These are phyloP conservation scores for Pisolithus orientalis DNA, from an alignment of 768 basidiomycete genomes.

Conservation along the genomic window DNA sequence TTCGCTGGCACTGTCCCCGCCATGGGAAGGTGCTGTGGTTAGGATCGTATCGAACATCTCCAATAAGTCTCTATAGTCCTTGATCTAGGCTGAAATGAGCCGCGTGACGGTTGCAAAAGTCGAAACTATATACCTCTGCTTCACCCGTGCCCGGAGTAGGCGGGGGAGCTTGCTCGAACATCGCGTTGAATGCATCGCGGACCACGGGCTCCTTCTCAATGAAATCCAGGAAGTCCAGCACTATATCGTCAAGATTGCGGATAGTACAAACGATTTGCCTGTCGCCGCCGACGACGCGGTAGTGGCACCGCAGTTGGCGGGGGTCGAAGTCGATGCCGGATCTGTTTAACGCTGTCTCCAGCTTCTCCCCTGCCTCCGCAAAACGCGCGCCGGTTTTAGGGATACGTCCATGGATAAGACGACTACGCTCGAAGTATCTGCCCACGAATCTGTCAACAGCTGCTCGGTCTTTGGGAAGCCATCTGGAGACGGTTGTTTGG, in stretches of 20 bases:
- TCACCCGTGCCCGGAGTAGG: background rate
- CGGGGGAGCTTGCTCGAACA: background rate
- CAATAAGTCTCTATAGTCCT: constrained; percentile 1
- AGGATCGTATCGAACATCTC: background rate
- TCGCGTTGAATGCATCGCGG: constrained; percentile 5
- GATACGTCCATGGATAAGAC: background rate
- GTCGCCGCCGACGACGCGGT: constrained; percentile 23
- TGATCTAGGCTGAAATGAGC: background rate
- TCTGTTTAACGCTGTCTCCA: background rate
- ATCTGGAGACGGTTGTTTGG: constrained; percentile 1
- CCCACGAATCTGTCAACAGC: constrained; percentile 5
- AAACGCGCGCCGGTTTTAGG: background rate
- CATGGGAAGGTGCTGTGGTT: background rate
- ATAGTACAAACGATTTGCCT: background rate
- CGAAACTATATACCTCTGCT: background rate
- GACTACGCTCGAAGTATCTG: constrained; percentile 3
- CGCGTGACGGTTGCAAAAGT: background rate
- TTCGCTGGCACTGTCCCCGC: background rate
- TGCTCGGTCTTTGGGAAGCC: constrained; percentile 12
- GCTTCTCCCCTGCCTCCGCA: background rate
- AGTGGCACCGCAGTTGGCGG: background rate
- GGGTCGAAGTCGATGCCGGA: background rate
- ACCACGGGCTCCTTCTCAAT: constrained; percentile 17
- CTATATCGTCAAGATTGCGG: constrained; percentile 2
- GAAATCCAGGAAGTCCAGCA: constrained; percentile 16